Evolutionary conservation across 768 basidiomycete genomes (phyloP).

Genomic region (Chalciporus pseudorubinellus): DNA sequence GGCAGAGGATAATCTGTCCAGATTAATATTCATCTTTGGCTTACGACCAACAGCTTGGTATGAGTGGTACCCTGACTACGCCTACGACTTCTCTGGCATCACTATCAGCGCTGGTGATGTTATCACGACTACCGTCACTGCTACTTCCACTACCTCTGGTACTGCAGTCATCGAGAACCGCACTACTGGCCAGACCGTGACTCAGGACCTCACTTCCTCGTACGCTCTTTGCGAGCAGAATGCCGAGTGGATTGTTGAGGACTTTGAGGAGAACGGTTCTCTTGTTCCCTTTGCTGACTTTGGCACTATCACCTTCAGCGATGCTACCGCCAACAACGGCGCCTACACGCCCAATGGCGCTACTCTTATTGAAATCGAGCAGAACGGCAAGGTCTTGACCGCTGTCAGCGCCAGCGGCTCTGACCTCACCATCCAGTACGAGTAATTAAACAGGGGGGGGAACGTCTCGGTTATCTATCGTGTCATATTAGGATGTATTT

Average conservation of each 20-base stretch:
- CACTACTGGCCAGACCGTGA: conserved; percentile 10
- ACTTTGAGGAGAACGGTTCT: conserved; percentile 4
- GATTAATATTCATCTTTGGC: not conserved
- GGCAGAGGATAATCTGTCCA: too few relatives aligned
- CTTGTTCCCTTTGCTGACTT: conserved; percentile 18
- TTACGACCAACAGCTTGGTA: conserved; percentile 19
- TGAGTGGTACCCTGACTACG: conserved; percentile 20
- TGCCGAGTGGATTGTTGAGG: conserved; percentile 26
- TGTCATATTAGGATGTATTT: not conserved
- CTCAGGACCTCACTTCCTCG: conserved; percentile 7
- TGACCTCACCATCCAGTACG: conserved; percentile 6
- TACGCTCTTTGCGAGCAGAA: conserved; percentile 15
- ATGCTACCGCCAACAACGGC: conserved; percentile 6
- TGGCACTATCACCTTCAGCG: conserved; percentile 17
- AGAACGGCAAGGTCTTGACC: conserved; percentile 10
- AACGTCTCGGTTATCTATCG: not conserved
- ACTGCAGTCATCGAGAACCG: conserved; percentile 17
- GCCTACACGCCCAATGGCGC: conserved; percentile 11
- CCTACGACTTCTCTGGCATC: conserved; percentile 15
- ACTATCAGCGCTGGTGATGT: conserved; percentile 13
- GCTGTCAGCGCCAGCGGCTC: conserved; percentile 4
- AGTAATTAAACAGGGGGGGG: not conserved
- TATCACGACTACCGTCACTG: conserved; percentile 16
- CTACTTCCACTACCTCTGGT: conserved; percentile 20
- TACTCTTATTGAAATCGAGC: conserved; percentile 9